A percentile compares a stretch with the other conserved stretches of the same genome.
These are phyloP conservation scores for Komagataella ulmi DNA, from an alignment of 805 yeast genomes.

Conservation along the genomic window DNA sequence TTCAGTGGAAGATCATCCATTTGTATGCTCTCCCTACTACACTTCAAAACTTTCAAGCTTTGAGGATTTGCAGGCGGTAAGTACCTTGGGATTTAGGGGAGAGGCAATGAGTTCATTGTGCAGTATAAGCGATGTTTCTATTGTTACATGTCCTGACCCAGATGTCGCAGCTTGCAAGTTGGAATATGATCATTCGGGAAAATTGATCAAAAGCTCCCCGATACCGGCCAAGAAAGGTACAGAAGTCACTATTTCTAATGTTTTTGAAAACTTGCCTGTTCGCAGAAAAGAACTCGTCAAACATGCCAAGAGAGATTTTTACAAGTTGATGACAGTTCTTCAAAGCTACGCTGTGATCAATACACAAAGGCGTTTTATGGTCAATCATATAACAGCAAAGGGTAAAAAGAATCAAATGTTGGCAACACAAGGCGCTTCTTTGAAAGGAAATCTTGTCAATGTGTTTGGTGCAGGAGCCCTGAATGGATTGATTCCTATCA, in stretches of 20 bases:
- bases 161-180: conserved; percentile 48
- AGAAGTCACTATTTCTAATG: conserved; percentile 34
- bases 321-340: conserved; percentile 46
- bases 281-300: conserved; percentile 61
- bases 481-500: conserved; percentile 41
- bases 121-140: conserved; percentile 32
- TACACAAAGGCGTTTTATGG: conserved; percentile 42
- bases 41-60: conserved; percentile 53
- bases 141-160: conserved; percentile 34
- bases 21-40: conserved; percentile 45
- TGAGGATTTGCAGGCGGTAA: conserved; percentile 35
- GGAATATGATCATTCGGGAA: conserved; percentile 43
- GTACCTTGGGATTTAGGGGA: conserved; percentile 67
- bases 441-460: conserved; percentile 46
- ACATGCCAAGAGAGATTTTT: conserved; percentile 58
- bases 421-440: conserved; percentile 39
- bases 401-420: conserved; percentile 42
- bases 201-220: conserved; percentile 19
- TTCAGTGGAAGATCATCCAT: conserved; percentile 30
- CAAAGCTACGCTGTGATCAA: conserved; percentile 58
- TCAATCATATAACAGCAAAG: conserved; percentile 34
- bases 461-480: conserved; percentile 61
- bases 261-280: conserved; percentile 71
- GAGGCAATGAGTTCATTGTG: conserved; percentile 69
- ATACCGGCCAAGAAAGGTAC: conserved; percentile 62